Conservation (phyloP, 2,329 filamentous ascomycete species). For the Ceratocystis colombiana region DNA sequence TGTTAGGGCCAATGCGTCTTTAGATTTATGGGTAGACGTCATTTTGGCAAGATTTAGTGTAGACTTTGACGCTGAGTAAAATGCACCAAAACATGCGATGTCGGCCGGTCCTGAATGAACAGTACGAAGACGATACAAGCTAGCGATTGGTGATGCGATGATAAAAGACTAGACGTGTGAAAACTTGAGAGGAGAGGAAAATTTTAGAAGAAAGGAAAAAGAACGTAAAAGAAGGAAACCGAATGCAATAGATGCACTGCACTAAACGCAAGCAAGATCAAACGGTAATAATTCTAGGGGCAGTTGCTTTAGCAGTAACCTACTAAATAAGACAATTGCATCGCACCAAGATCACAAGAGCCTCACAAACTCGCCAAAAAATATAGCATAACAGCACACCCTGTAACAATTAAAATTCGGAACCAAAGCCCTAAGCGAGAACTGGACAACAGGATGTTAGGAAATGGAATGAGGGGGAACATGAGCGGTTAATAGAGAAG, state of each 20-base stretch:
- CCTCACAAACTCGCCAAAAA: background rate
- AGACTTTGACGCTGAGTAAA: background rate
- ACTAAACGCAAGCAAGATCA: constrained; percentile 1
- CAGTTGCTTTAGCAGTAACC: background rate
- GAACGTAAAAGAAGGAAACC: background rate
- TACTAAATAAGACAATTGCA: constrained; percentile 4
- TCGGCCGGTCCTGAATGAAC: background rate
- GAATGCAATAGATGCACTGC: background rate
- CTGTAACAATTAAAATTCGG: background rate
- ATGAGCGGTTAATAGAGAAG: background rate
- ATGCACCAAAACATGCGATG: background rate
- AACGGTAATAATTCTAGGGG: background rate
- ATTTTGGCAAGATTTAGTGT: background rate
- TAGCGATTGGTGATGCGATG: background rate
- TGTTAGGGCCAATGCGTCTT: constrained; percentile 15
- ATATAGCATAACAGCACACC: background rate
- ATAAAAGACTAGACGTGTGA: background rate
- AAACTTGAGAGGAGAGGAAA: background rate
- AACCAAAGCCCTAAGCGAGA: background rate
- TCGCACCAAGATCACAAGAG: constrained; percentile 3
- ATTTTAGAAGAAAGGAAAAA: background rate
- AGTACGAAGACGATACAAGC: background rate
- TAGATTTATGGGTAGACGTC: background rate
- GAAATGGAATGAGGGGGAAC: background rate
- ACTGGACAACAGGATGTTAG: background rate